Evolutionary conservation across 805 yeast species (phyloP), one percentile per base, ranked within the genome.

Genomic region (Candida andamanensis): DNA sequence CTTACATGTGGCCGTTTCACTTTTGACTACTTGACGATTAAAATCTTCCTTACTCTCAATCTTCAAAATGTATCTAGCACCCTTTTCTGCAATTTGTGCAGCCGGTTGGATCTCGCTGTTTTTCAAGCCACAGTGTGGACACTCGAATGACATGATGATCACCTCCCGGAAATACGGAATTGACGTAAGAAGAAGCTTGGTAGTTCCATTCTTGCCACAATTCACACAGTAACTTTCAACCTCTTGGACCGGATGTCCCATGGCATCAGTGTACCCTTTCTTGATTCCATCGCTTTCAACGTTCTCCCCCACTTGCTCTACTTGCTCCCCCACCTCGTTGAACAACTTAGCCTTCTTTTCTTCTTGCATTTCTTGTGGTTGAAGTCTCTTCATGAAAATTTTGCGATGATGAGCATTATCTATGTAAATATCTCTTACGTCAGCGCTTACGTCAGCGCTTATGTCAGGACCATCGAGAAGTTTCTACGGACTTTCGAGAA

Each of bases 61-160:
- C 52, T 78, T 77, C 40, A 89, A 62, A 17, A 72, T 63, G 56
- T 83, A 85, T 48, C 77, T 74, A 15, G 81, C 59, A 20, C 98
- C 99, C 59, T 84, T 85, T 47, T 82, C 90, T 48, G 90, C 95
- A 41, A 92, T 86, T 35, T 76, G 76, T 4, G 92, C 79, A 5
- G 98, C 99, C n/a, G 97, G 83, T 66, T 92, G 98, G 45, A 92
- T 75, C 61, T 92, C 98, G 24, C 85, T 76, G 68, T 86, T 90
- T 54, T 80, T 84, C 54, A 85, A 77, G 1, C 85, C 85, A 67
- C 99, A 92, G 58, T 89, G 97, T 17, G 92, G 90, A 60, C 99
- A 92, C 45, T 80, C 85, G 58, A 92, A 92, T 2, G 97, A 87
- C 95, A 92, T 90, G 36, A 92, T 56, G 31, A 92, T 83, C 32